Percentiles rank a stretch among this genome's conserved stretches.
phyloP scores from a whole-genome alignment of 2,329 filamentous ascomycete genomes.

The Penicillium sclerotiorum region DNA sequence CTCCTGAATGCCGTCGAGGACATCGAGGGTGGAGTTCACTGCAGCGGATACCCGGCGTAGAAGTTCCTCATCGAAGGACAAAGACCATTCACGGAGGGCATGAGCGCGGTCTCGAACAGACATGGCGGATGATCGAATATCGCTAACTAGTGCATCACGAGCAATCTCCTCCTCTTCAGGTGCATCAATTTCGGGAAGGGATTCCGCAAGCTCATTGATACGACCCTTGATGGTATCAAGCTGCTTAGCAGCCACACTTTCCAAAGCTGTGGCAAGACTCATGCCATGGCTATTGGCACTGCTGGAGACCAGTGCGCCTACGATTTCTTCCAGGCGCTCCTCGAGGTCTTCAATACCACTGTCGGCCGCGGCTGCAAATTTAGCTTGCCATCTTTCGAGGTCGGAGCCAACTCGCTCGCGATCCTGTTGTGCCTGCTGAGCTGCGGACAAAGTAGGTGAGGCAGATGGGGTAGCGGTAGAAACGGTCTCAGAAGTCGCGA shows the following conservation, averaged over 20 bases:
- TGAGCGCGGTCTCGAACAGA: conserved; percentile 77
- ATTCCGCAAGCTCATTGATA: conserved; percentile 60
- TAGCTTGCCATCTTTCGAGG: conserved; percentile 81
- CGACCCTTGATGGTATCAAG: conserved; percentile 66
- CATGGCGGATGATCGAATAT: conserved; percentile 69
- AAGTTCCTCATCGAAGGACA: conserved; percentile 70
- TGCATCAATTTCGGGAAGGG: conserved; percentile 61
- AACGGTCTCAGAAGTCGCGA: conserved; percentile 27
- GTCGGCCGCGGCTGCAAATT: conserved; percentile 82
- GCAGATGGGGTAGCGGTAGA: conserved; percentile 27
- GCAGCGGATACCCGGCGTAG: conserved; percentile 69
- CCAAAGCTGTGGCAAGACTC: conserved; percentile 66
- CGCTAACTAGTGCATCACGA: conserved; percentile 55
- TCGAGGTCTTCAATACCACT: conserved; percentile 74
- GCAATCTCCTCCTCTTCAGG: conserved; percentile 56
- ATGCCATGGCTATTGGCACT: conserved; percentile 49
- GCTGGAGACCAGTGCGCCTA: conserved; percentile 70
- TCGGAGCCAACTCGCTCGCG: conserved; percentile 74
- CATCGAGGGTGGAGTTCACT: conserved; percentile 77
- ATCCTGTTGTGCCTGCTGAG: conserved; percentile 43
- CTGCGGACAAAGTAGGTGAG: conserved; percentile 46
- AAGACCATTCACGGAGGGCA: conserved; percentile 74
- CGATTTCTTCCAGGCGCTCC: conserved; percentile 68
- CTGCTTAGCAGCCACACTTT: conserved; percentile 66
- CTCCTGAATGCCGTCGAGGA: conserved; percentile 79